Percentiles rank a stretch among this genome's conserved stretches.
These are phyloP conservation scores for Helenozyma rhizophorensis DNA, from an alignment of 805 yeast genomes.

Conservation along the genomic window DNA sequence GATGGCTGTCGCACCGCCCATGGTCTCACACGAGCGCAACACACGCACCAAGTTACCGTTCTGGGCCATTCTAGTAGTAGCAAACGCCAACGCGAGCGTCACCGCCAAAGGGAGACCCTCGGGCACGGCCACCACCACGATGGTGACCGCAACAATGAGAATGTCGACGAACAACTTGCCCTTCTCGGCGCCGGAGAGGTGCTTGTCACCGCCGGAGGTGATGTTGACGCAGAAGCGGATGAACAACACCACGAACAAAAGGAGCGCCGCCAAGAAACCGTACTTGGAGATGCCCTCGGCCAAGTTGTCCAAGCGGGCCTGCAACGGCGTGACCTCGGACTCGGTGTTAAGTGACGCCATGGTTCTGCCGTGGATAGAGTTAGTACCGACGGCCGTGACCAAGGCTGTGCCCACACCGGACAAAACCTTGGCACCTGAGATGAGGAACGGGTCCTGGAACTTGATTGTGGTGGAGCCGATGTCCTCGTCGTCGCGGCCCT, in stretches of 20 bases:
- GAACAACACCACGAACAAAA: slow-evolving; percentile 77
- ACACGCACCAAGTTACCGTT: slow-evolving; percentile 96
- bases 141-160: slow-evolving; percentile 84
- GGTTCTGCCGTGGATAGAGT: slow-evolving; percentile 90
- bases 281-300: slow-evolving; percentile 95
- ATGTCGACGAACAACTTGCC: slow-evolving; percentile 83
- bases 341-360: slow-evolving; percentile 76
- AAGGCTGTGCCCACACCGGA: slow-evolving; percentile 84
- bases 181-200: slow-evolving; percentile 59
- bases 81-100: slow-evolving; percentile 93
- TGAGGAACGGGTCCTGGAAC: slow-evolving; percentile 73
- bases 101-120: slow-evolving; percentile 98
- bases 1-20: slow-evolving; percentile 97
- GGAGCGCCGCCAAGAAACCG: slow-evolving; percentile 79
- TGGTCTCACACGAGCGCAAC: slow-evolving; percentile 90
- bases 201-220: slow-evolving; percentile 45
- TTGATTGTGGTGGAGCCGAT: slow-evolving; percentile 35
- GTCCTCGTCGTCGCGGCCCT: slow-evolving; percentile 31
- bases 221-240: slow-evolving; percentile 66
- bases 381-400: slow-evolving; percentile 84
- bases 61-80: slow-evolving; percentile 96
- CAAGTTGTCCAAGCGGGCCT: slow-evolving; percentile 68
- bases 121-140: slow-evolving; percentile 98
- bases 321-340: slow-evolving; percentile 84
- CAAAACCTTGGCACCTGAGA: slow-evolving; percentile 85